Base-by-base conservation (phyloP, 2,329 filamentous ascomycete genomes). In the Lecanicillium sp. region DNA sequence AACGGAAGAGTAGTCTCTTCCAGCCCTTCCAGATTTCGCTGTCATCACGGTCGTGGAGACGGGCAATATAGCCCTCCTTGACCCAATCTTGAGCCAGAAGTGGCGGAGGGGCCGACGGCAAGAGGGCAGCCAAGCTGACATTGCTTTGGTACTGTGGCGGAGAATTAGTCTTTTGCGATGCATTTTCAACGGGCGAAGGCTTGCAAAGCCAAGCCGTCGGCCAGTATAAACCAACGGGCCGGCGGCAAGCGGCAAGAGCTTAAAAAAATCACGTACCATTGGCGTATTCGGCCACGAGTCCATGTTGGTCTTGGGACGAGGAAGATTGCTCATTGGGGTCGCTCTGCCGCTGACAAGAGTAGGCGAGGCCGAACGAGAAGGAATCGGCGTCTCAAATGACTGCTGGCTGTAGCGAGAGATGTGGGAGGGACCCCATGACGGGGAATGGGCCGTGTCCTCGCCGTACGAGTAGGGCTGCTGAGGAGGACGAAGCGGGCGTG, bases 21-120 rank as follows among this genome's bases (percentile, higher is more conserved):
- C 64, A 67, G 27, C 66, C 66, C 35, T 59, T 60, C 61, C 62
- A 69, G 36, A 59, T 65, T n/a, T 69, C 63, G 18, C 42, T 51
- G 32, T 67, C 62, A 42, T 65, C 60, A 29, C 66, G 65, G 38
- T 66, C 58, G 46, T 67, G 60, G 1, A 69, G 47, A 10, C 60
- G 57, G 29, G 58, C 54, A 31, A 69, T 65, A 19, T 52, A 50
- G 31, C 46, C 49, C 40, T 50, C 51, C 33, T 54, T 53, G 32
- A 60, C 45, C 48, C 54, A 52, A 37, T 64, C 55, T 43, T 62
- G 51, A 43, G 48, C 46, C 39, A 58, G 47, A 37, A 56, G 49
- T 4, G 51, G 47, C 14, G 56, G 43, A 22, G 53, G 49, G 15
- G 49, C 48, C 30, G 51, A 49, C 14, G 58, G 61, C 4, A 68